Evolutionary conservation across 768 basidiomycete species (phyloP), one percentile per base, ranked within the genome.

Genomic region (Suillus decipiens): DNA sequence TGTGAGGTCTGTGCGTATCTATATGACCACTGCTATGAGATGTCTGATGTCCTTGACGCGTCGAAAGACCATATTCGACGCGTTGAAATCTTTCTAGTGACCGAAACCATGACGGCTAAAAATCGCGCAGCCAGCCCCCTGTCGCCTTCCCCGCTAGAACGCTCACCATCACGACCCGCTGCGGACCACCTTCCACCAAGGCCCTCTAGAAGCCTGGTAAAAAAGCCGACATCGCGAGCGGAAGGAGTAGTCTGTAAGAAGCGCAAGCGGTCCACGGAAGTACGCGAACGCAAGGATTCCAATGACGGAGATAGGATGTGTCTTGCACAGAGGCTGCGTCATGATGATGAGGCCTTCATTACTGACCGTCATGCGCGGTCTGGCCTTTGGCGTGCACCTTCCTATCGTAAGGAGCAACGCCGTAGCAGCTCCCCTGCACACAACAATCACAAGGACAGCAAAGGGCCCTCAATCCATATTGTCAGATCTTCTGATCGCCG

Each of bases 211-310:
- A 41, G 39, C 28, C 56, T 57, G 17, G 17, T 41, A 28, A 57
- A 57, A 57, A 57, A 57, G 28, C 3, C 22, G 17, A 28, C 39
- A 12, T 57, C 56, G 11, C 56, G 56, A 57, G 56, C 17, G 11
- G 56, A 57, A 41, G 56, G 56, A 12, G 39, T 41, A 10, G 56
- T 57, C 28, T 57, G 56, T 41, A 57, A 57, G 28, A 57, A 57
- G 56, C 56, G 56, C 39, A 57, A 57, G 56, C 56, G 56, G 24
- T 57, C 56, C 17, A 41, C 56, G 11, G 56, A 57, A 41, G 28
- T 6, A 31, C 56, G 17, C 24, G 56, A 57, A 57, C 28, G 17
- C 24, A 57, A 57, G 17, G 15, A 17, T 15, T 41, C 56, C 56
- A 28, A 31, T 57, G 56, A 57, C 6, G 39, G 39, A 22, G 56